These are phyloP conservation scores for Bothriochloa decipiens DNA, from an alignment of 176 grass and related monocot genomes.

Conservation along the genomic window DNA sequence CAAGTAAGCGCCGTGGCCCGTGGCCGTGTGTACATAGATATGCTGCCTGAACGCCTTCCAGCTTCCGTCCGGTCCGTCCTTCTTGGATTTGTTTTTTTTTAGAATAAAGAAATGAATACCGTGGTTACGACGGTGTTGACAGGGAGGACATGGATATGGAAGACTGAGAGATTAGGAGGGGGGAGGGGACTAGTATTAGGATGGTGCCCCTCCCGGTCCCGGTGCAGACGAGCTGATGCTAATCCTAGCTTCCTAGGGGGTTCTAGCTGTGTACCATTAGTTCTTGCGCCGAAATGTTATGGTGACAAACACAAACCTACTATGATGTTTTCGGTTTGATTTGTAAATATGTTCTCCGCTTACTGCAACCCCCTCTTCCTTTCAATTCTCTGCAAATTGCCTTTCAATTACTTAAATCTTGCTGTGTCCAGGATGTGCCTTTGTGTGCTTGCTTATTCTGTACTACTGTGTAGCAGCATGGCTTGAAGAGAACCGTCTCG, in stretches of 20 bases:
- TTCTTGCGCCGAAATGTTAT: conserved; percentile 20
- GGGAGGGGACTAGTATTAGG: conserved; percentile 26
- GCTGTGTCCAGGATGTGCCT: no score
- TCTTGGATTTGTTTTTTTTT: not conserved
- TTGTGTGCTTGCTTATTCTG: no score
- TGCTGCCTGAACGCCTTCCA: not conserved
- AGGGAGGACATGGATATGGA: not conserved
- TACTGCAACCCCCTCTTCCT: not conserved
- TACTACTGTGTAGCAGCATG: no score
- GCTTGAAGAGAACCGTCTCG: no score
- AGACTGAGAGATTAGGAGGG: not conserved
- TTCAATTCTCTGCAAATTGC: not conserved
- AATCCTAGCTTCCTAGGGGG: not conserved
- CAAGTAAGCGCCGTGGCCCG: not conserved
- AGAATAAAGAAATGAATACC: not conserved
- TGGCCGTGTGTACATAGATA: not conserved
- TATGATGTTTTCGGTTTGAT: conserved; percentile 15
- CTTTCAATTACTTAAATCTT: not conserved
- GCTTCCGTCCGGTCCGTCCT: not conserved
- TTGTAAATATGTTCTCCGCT: not conserved
- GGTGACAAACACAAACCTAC: not conserved
- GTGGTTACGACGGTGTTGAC: not conserved
- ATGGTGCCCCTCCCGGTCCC: not conserved
- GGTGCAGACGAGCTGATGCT: not conserved
- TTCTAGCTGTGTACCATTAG: not conserved